These are phyloP conservation scores for Trichoderma oligosporum DNA, from an alignment of 2,329 filamentous ascomycete genomes.

Conservation along the genomic window DNA sequence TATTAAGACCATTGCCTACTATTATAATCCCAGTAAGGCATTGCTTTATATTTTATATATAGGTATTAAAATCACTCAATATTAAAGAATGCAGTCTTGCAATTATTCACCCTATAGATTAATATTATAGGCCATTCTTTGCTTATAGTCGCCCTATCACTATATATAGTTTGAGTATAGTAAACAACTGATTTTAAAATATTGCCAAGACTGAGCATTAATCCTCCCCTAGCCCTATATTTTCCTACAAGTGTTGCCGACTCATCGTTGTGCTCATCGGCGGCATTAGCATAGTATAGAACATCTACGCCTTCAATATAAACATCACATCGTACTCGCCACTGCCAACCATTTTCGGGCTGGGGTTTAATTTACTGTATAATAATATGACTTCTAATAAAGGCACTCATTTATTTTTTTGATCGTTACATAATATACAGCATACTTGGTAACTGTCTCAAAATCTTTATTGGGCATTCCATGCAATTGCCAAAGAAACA, in stretches of 20 bases:
- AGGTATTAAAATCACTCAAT: neutral
- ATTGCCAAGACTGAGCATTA: neutral
- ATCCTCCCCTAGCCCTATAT: neutral
- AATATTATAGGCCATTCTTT: constrained; percentile 1
- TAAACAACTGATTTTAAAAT: neutral
- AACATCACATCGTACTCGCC: neutral
- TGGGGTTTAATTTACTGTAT: neutral
- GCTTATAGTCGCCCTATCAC: neutral
- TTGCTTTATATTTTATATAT: neutral
- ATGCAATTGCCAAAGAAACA: neutral
- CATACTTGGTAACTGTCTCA: too few relatives aligned
- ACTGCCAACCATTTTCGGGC: neutral
- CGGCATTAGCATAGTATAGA: neutral
- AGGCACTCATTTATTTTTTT: too few relatives aligned
- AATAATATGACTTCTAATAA: neutral
- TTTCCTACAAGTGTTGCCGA: neutral
- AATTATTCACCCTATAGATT: accelerated
- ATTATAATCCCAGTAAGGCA: constrained; percentile 4
- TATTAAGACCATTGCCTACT: neutral
- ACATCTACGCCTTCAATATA: neutral
- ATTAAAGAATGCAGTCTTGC: neutral
- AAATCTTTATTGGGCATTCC: too few relatives aligned
- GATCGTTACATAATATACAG: too few relatives aligned
- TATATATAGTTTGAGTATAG: neutral
- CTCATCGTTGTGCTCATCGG: neutral